Base-by-base conservation (phyloP, 2,329 filamentous ascomycete genomes). In the Colletotrichum spaethianum region DNA sequence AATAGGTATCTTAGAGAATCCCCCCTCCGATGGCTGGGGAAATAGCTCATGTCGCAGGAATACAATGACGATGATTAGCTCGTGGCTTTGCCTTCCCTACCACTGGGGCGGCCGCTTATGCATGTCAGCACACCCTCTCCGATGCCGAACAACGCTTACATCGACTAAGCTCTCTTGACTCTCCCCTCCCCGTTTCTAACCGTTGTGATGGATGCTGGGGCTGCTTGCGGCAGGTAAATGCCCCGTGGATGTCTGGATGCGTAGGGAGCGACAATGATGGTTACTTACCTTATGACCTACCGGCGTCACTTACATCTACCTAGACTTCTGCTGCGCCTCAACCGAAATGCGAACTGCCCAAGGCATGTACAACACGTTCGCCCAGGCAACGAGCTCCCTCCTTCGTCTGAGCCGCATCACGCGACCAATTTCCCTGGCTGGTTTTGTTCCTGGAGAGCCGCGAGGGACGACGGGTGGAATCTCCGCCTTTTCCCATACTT, bases 101-200 rank as follows among this genome's bases (percentile, higher is more conserved):
- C 18, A 38, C 11, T 48, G 44, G 44, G 44, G n/a, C 44, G 44
- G 20, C 46, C 46, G 46, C 46, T 26, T 23, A 48, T 48, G 46
- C 55, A 40, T 33, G 53, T 57, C 53, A 57, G 55, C 55, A 57
- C 36, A 57, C 36, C 55, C 14, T 57, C 28, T 28, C 26, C 3
- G 3, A 50, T 26, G 48, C 48, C 33, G 4, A 33, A 4, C 12
- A 40, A 23, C 8, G 55, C 33, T 40, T 57, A 57, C 53, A 36
- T 56, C 31, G 31, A 56, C 33, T 38, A 36, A 28, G 23, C 46
- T 50, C 31, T 14, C 33, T 11, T n/a, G n/a, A 38, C 53, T 38
- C 14, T 16, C 20, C 52, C 52, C 0, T 20, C 31, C 20, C 28
- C 50, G 28, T 26, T 7, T 1, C 20, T 40, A 26, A 40, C 53